phyloP scores from a whole-genome alignment of 768 basidiomycete genomes.

The Suillus tomentosus region DNA sequence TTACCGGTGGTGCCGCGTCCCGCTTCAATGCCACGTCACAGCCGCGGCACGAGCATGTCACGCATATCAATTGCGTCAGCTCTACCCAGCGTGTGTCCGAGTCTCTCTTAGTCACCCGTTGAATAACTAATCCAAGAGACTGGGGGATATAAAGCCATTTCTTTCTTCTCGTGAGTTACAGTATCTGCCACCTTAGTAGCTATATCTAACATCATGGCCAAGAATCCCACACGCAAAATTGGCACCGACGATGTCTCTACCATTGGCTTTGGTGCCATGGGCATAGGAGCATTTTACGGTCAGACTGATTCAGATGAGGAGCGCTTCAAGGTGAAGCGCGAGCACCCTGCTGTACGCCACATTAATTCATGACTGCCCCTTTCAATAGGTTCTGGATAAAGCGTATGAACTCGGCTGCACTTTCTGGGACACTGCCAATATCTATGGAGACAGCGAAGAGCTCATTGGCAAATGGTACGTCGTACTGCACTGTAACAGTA shows the following conservation, averaged over 20 bases:
- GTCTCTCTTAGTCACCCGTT: background rate
- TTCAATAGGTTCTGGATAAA: conserved; percentile 43
- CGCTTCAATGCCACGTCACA: no score
- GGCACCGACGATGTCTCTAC: conserved; percentile 47
- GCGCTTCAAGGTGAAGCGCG: conserved; percentile 51
- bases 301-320: conserved; percentile 51
- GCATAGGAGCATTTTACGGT: conserved; percentile 53
- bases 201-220: conserved; percentile 11
- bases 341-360: background rate
- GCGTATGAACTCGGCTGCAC: conserved; percentile 43
- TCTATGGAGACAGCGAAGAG: conserved; percentile 45
- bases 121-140: background rate
- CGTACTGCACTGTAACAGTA: background rate
- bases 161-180: background rate
- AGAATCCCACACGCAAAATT: conserved; percentile 44
- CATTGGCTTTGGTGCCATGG: conserved; percentile 67
- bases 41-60: no score
- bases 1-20: no score
- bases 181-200: background rate
- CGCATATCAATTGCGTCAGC: background rate
- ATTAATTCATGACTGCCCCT: background rate
- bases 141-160: background rate
- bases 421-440: conserved; percentile 49
- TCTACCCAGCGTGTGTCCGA: background rate
- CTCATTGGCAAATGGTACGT: conserved; percentile 47